phyloP scores from a whole-genome alignment of 2,329 filamentous ascomycete species.

The Penicillium frequentans region DNA sequence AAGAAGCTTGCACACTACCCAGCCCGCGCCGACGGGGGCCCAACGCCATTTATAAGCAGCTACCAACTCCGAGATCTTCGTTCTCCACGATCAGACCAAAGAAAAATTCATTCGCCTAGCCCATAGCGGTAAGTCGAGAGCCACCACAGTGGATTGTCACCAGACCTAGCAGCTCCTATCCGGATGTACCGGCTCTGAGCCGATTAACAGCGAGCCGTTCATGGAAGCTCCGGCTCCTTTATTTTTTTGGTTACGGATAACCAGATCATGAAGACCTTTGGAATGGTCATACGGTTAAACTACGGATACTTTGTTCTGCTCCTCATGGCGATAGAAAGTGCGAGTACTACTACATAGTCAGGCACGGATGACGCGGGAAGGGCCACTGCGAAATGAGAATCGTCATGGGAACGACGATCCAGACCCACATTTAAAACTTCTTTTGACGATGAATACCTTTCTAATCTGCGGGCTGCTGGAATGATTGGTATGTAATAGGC shows the following conservation, averaged over 20 bases:
- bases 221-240: not conserved
- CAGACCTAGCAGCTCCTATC: conserved; percentile 21
- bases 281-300: not conserved
- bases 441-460: conserved; percentile 19
- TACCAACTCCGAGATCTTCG: conserved; percentile 8
- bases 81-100: conserved; percentile 13
- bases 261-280: conserved; percentile 3
- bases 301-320: not conserved
- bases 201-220: conserved; percentile 9
- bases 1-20: not conserved
- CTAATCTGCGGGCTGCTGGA: not conserved
- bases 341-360: not conserved
- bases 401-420: conserved; percentile 25
- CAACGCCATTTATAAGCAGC: conserved; percentile 24
- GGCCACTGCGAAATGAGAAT: conserved; percentile 21
- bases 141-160: conserved; percentile 25
- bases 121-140: conserved; percentile 13
- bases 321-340: not conserved
- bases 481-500: not conserved
- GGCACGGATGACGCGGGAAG: conserved; percentile 21
- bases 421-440: conserved; percentile 19
- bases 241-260: conserved; percentile 6
- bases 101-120: conserved; percentile 10
- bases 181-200: conserved; percentile 23
- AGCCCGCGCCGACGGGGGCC: conserved; percentile 9